Evolutionary conservation across 208 protist species (phyloP).

Genomic region (Paratrypanosoma confusum): DNA sequence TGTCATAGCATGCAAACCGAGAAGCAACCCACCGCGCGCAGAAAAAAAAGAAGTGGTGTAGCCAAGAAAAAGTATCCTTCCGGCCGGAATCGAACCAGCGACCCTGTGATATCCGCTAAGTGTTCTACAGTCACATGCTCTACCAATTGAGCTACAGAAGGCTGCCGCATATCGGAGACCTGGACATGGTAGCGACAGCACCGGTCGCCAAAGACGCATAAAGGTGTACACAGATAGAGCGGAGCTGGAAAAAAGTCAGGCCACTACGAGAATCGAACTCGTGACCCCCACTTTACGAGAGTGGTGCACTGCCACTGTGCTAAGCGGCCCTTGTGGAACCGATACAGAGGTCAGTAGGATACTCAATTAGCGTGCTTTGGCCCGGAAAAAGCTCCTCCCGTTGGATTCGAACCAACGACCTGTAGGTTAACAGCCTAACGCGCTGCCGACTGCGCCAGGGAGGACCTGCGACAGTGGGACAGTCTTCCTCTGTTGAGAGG

Average conservation of each 20-base stretch:
- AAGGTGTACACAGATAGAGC: too few species aligned
- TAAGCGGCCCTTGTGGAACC: too few species aligned
- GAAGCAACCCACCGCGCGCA: too few species aligned
- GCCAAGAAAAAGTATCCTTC: slow-evolving; percentile 19
- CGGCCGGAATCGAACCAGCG: slow-evolving; percentile 26
- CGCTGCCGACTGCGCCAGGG: slow-evolving; percentile 91
- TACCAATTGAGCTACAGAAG: slow-evolving; percentile 29
- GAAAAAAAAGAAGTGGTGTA: too few species aligned
- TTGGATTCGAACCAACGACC: slow-evolving; percentile 93
- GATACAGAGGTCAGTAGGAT: too few species aligned
- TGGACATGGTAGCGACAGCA: too few species aligned
- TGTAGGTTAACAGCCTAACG: slow-evolving; percentile 94
- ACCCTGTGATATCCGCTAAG: slow-evolving; percentile 17
- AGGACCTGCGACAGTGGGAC: too few species aligned
- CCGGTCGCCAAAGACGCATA: too few species aligned
- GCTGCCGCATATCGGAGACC: too few species aligned
- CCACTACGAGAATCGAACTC: slow-evolving; percentile 94
- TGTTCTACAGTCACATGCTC: slow-evolving; percentile 23
- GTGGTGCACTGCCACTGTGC: slow-evolving; percentile 93
- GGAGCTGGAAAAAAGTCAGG: slow-evolving; percentile 59
- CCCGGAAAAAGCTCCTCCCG: slow-evolving; percentile 89
- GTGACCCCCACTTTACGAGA: slow-evolving; percentile 94
- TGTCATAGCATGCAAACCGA: too few species aligned
- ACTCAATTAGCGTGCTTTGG: too few species aligned
- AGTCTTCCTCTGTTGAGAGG: too few species aligned